Percentiles rank a stretch among this genome's conserved stretches.
Evolutionary conservation across 164 flowering plant species (phyloP).

Genomic region (Cinnamomum micranthum): DNA sequence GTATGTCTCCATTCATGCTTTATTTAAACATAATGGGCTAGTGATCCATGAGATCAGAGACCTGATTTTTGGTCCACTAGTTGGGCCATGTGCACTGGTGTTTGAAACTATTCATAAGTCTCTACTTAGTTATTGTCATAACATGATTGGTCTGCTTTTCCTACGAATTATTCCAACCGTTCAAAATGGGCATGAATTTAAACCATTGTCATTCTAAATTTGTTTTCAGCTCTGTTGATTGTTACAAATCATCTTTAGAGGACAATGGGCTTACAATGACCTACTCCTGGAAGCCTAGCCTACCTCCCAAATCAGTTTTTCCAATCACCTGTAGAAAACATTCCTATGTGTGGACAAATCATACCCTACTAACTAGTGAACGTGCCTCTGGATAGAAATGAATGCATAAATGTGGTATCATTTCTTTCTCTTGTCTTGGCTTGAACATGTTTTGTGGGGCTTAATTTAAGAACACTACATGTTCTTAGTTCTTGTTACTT

Average conservation of each 20-base stretch:
- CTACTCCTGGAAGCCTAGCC: not conserved
- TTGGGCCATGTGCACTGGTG: not conserved
- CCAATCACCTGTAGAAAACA: not conserved
- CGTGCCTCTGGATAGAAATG: not conserved
- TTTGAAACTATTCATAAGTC: not conserved
- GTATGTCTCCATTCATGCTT: conserved; percentile 31
- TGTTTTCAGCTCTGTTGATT: not conserved
- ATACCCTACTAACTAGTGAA: not conserved
- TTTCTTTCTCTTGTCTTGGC: not conserved
- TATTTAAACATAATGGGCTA: not conserved
- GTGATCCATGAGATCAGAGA: not conserved
- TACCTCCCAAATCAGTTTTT: not conserved
- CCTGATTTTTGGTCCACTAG: not conserved
- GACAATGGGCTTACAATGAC: not conserved
- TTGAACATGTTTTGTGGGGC: not conserved
- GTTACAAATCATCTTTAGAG: not conserved
- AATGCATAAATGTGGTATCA: not conserved
- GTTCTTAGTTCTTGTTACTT: not conserved
- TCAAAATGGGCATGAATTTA: not conserved
- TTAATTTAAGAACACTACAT: not conserved
- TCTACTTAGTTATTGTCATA: not conserved
- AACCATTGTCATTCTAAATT: not conserved
- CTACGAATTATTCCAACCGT: not conserved
- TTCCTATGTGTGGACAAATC: not conserved
- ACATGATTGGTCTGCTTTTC: not conserved